Base-by-base conservation (phyloP, 202 grass and related monocot genomes). In the Zoysia matrella region DNA sequence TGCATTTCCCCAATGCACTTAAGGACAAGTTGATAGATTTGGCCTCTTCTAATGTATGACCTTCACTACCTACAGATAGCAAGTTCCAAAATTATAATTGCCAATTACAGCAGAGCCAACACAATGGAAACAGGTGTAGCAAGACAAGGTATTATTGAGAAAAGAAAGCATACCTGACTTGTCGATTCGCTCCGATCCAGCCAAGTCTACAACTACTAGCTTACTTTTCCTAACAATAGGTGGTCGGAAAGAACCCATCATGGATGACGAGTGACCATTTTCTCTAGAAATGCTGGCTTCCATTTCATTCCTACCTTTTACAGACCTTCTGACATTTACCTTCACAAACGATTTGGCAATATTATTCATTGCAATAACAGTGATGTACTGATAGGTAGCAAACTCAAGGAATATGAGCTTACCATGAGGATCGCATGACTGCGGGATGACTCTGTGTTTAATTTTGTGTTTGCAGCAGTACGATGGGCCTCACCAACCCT, bases 1-100 rank as follows among this genome's bases (percentile, higher is more conserved):
- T 99, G 83, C 97, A 99, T 91, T 99, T 99, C 39, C 97, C 97
- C 44, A 99, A 75, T 77, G 97, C 88, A 70, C 93, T 99, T 42
- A 99, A 79, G 52, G 97, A 99, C 62, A 99, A 87, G 88, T 99
- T 99, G 71, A 99, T 99, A 83, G 97, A 99, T 65, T 99, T 99
- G 71, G 97, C 97, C 86, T 99, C 97, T 91, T 99, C 97, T 81
- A 99, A 85, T 4, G 89, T 99, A 90, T 99, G 97, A 13, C 97
- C 97, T 73, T 99, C 97, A 84, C 97, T 99, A 85, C 97, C 97
- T 99, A 86, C 54, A 81, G 87, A 82, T 12, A 83, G 74, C 77
- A 73, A 39, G 30, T 71, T 75, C 61, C 52, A 82, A 52, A 43
- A 61, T 89, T 89, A 78, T n/a, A 63, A 40, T 55, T 77, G 66